phyloP scores from a whole-genome alignment of 441 rosid species.

The Macaranga tanarius region DNA sequence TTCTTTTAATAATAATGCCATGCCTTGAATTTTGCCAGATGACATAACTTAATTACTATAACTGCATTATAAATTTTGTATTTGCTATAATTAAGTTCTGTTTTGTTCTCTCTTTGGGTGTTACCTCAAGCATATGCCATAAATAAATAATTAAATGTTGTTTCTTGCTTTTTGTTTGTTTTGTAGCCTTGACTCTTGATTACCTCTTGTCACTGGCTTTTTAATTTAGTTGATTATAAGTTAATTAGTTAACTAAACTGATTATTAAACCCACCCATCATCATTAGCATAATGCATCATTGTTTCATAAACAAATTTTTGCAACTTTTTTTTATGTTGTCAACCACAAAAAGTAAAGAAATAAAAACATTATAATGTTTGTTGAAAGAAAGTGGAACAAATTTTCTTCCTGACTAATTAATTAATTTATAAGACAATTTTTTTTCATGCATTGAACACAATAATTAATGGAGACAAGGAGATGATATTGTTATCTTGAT shows the following conservation, averaged over 20 bases:
- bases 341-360: background rate
- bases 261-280: background rate
- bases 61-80: no score
- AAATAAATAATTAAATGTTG: no score
- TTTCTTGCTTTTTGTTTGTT: no score
- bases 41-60: no score
- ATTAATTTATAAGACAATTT: background rate
- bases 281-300: slow-evolving; percentile 3
- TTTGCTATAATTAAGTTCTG: no score
- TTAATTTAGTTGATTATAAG: background rate
- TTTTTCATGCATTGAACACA: background rate
- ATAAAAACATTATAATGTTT: background rate
- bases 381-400: background rate
- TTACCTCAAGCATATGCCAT: no score
- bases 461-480: background rate
- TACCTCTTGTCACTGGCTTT: no score
- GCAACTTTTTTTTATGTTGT: background rate
- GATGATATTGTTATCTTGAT: background rate
- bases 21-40: no score
- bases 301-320: background rate
- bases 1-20: no score
- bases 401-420: background rate
- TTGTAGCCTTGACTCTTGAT: no score
- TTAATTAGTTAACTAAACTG: background rate
- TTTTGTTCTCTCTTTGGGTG: no score